These are phyloP conservation scores for Flueggea neowawraea DNA, from an alignment of 441 rosid genomes.

Conservation along the genomic window DNA sequence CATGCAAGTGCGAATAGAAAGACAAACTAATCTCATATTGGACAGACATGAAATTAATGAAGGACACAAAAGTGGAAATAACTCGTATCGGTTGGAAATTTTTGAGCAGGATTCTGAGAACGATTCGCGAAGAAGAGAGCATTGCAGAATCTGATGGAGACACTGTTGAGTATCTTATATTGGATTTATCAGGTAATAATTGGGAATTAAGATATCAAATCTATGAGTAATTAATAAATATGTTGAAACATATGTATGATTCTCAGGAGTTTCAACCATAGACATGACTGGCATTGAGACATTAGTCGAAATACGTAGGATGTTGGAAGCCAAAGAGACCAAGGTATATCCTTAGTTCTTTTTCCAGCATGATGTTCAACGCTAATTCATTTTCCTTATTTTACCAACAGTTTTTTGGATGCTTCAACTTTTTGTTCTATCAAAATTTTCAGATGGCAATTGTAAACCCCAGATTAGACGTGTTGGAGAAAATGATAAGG, in stretches of 20 bases:
- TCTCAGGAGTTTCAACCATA: constrained; percentile 61
- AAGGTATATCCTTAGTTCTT: constrained; percentile 33
- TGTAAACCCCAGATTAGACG: constrained; percentile 72
- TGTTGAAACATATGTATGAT: no score
- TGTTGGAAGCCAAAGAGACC: constrained; percentile 33
- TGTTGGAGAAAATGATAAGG: constrained; percentile 75
- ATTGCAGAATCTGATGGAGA: constrained; percentile 21
- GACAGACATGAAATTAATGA: no score
- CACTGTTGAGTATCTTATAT: constrained; percentile 49
- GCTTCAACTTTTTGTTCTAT: neutral
- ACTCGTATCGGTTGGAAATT: neutral
- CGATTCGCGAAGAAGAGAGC: constrained; percentile 51
- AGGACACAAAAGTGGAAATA: no score
- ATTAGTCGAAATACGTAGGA: constrained; percentile 49
- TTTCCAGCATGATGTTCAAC: neutral
- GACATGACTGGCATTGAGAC: constrained; percentile 80
- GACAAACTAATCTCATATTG: no score
- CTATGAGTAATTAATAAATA: neutral
- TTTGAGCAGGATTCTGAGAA: constrained; percentile 47
- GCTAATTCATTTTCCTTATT: neutral
- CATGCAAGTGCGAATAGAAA: no score
- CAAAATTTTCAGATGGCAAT: constrained; percentile 43
- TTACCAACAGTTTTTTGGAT: neutral
- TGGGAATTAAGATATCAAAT: neutral
- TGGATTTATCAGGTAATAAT: constrained; percentile 63